phyloP scores from a whole-genome alignment of 495 filamentous ascomycete genomes.

The Hypomontagnella monticulosa region DNA sequence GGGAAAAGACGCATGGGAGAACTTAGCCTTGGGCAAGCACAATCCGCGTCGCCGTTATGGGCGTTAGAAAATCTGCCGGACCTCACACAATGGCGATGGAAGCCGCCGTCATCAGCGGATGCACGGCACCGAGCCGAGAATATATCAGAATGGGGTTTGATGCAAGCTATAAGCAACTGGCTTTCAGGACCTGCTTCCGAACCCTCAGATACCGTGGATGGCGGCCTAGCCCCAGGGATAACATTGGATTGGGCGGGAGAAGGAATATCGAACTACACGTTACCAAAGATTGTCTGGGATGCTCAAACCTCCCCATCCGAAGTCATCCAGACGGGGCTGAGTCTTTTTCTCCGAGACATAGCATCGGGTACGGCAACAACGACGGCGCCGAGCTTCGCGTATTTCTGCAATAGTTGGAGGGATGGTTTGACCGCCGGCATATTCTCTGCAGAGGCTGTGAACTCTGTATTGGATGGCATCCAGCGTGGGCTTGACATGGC shows the following conservation, averaged over 20 bases:
- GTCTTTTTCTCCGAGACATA: conserved; percentile 21
- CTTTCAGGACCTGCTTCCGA: not conserved
- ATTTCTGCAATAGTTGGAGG: conserved; percentile 38
- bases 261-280: conserved; percentile 4
- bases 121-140: conserved; percentile 2
- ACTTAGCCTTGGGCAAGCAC: conserved; percentile 48
- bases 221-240: not conserved
- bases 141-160: not conserved
- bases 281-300: conserved; percentile 16
- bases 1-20: conserved; percentile 62
- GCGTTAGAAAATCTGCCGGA: conserved; percentile 50
- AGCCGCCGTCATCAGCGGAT: conserved; percentile 49
- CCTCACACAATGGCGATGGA: conserved; percentile 60
- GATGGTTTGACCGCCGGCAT: conserved; percentile 14
- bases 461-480: conserved; percentile 35
- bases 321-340: conserved; percentile 25
- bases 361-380: not conserved
- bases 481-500: conserved; percentile 8
- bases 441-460: conserved; percentile 26
- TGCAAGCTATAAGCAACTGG: conserved; percentile 1
- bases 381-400: conserved; percentile 12
- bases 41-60: conserved; percentile 51
- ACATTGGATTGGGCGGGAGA: not conserved
- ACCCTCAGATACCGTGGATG: not conserved
- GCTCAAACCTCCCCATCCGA: conserved; percentile 13